A percentile compares a stretch with the other conserved stretches of the same genome.
Evolutionary conservation across 192 early-diverging fungal species (phyloP).

Genomic region (Endogone sp.): DNA sequence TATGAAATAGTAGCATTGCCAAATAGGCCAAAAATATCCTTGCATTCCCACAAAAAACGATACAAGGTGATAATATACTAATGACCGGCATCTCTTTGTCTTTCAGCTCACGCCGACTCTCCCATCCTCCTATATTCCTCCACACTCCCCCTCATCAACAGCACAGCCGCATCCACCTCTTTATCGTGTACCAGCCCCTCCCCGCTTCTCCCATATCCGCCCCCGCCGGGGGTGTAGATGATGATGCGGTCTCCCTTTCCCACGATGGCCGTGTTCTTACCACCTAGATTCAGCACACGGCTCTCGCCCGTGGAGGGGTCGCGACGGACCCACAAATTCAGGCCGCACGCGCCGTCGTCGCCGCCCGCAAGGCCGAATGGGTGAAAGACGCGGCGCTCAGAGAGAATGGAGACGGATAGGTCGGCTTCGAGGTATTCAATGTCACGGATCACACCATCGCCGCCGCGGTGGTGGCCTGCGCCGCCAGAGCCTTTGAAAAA

Average conservation of each 20-base stretch:
- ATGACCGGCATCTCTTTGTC: neutral
- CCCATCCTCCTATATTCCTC: neutral
- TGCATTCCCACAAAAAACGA: too few relatives aligned
- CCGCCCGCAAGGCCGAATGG: constrained; percentile 90
- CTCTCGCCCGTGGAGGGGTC: constrained; percentile 27
- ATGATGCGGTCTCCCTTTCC: constrained; percentile 75
- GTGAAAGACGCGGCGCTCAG: constrained; percentile 84
- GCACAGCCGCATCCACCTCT: neutral
- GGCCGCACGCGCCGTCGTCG: constrained; percentile 59
- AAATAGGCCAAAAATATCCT: too few relatives aligned
- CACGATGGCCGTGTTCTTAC: constrained; percentile 85
- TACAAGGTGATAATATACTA: neutral
- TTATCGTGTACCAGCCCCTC: neutral
- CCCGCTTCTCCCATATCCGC: constrained; percentile 62
- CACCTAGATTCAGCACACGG: constrained; percentile 31
- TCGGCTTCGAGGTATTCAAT: constrained; percentile 82
- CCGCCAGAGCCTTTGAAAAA: constrained; percentile 65
- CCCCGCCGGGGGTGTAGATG: constrained; percentile 91
- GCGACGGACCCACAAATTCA: constrained; percentile 78
- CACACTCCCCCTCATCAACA: neutral
- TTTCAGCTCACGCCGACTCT: neutral
- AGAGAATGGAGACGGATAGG: constrained; percentile 85
- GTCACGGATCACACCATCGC: constrained; percentile 90
- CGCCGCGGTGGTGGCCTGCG: constrained; percentile 68
- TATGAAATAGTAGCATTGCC: too few relatives aligned